Percentiles rank a stretch among this genome's conserved stretches.
These are phyloP conservation scores for Pyrenophora teres DNA, from an alignment of 2,329 filamentous ascomycete genomes.

Conservation along the genomic window DNA sequence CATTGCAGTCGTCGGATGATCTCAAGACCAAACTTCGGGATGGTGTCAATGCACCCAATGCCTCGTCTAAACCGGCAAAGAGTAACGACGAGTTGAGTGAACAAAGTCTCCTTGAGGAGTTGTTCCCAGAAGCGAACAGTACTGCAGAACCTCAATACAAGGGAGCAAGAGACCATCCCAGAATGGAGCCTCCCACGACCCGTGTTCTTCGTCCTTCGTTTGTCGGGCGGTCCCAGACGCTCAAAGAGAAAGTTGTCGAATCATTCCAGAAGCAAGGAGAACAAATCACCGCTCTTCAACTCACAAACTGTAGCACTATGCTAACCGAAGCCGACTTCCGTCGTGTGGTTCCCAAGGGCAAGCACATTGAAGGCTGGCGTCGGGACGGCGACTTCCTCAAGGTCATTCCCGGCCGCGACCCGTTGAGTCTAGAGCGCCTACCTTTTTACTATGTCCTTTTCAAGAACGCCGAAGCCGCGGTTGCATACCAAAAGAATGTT, in stretches of 20 bases:
- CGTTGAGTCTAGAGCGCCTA: constrained; percentile 64
- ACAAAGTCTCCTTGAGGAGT: constrained; percentile 53
- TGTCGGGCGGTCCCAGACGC: constrained; percentile 6
- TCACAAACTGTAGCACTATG: constrained; percentile 56
- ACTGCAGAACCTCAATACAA: constrained; percentile 21
- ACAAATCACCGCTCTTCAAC: constrained; percentile 55
- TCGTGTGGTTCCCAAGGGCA: constrained; percentile 65
- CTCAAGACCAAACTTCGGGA: neutral
- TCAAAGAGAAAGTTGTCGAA: constrained; percentile 27
- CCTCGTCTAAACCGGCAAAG: constrained; percentile 3
- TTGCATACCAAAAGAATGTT: constrained; percentile 63
- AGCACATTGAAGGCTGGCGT: constrained; percentile 71
- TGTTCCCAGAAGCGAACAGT: constrained; percentile 58
- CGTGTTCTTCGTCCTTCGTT: constrained; percentile 16
- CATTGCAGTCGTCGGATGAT: constrained; percentile 17
- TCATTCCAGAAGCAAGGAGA: constrained; percentile 33
- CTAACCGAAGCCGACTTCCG: constrained; percentile 72
- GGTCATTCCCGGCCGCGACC: constrained; percentile 68
- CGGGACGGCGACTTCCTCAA: constrained; percentile 61
- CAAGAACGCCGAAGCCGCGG: constrained; percentile 61
- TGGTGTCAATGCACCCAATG: neutral
- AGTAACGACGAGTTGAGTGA: constrained; percentile 20
- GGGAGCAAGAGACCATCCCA: constrained; percentile 29
- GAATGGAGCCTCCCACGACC: constrained; percentile 31
- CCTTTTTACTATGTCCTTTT: constrained; percentile 75